Conservation (phyloP, 306 rosid genomes). For the Rubus parviflorus region DNA sequence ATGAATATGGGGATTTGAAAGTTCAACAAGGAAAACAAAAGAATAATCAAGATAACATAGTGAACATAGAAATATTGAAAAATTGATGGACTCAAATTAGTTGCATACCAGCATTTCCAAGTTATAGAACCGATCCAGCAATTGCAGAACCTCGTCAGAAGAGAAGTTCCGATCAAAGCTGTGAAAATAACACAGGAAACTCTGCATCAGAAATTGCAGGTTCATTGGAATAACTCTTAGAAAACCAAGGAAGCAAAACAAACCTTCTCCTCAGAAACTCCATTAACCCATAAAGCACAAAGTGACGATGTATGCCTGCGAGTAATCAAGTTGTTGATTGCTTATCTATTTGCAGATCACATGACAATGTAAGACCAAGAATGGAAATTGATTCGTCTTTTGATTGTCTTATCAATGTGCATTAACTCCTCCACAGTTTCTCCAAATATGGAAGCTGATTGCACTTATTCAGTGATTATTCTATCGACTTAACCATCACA, state of each 20-base stretch:
- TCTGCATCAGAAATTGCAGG: conserved; percentile 12
- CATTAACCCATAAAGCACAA: conserved; percentile 89
- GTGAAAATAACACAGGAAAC: conserved; percentile 28
- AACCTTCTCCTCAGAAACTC: conserved; percentile 85
- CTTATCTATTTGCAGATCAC: background rate
- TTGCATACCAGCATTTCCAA: conserved; percentile 82
- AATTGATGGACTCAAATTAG: background rate
- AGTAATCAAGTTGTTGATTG: conserved; percentile 17
- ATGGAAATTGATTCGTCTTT: conserved; percentile 13
- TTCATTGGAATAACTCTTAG: conserved; percentile 6
- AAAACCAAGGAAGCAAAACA: conserved; percentile 28
- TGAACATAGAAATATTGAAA: background rate
- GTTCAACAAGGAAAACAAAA: background rate
- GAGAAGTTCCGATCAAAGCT: conserved; percentile 85
- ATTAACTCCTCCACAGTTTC: conserved; percentile 5
- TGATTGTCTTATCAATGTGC: background rate
- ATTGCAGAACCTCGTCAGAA: conserved; percentile 85
- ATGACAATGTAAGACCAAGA: conserved; percentile 18
- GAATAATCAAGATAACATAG: background rate
- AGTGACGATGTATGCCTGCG: conserved; percentile 92
- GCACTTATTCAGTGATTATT: background rate
- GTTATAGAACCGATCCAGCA: conserved; percentile 95
- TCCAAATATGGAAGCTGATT: background rate
- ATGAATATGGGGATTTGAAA: background rate
- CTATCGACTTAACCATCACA: background rate